These are phyloP conservation scores for Yamadazyma insecticola DNA, from an alignment of 805 yeast genomes.

Conservation along the genomic window DNA sequence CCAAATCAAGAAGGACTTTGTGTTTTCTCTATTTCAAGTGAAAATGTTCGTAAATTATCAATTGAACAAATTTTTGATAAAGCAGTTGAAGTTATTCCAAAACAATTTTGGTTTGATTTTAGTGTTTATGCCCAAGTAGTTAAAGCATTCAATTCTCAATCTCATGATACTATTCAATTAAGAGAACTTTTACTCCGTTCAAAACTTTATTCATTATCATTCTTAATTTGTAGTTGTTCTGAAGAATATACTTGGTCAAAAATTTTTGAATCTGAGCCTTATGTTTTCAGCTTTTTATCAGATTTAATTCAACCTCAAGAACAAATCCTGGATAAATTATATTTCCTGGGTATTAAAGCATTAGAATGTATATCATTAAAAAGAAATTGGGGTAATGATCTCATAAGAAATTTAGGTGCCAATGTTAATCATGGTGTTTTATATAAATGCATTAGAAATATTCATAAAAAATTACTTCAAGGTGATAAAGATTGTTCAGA, in stretches of 20 bases:
- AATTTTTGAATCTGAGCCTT: conserved; percentile 67
- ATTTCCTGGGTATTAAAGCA: conserved; percentile 59
- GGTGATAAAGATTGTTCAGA: conserved; percentile 30
- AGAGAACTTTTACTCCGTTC: conserved; percentile 58
- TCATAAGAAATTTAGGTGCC: conserved; percentile 75
- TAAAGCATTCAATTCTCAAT: conserved; percentile 62
- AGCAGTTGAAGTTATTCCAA: conserved; percentile 55
- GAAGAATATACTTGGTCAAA: conserved; percentile 59
- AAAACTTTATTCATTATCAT: conserved; percentile 65
- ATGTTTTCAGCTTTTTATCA: conserved; percentile 61
- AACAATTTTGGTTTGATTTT: conserved; percentile 60
- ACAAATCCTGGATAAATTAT: conserved; percentile 46
- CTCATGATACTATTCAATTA: conserved; percentile 48
- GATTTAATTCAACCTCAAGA: conserved; percentile 68
- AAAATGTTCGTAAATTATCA: conserved; percentile 49
- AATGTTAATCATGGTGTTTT: conserved; percentile 82
- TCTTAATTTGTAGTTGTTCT: conserved; percentile 51
- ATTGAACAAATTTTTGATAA: conserved; percentile 61
- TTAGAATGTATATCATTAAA: conserved; percentile 65
- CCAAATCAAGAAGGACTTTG: conserved; percentile 42
- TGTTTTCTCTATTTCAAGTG: conserved; percentile 48
- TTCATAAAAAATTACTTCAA: conserved; percentile 47
- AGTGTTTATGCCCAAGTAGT: conserved; percentile 58
- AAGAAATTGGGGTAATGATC: conserved; percentile 69
- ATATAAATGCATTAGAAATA: conserved; percentile 64